Evolutionary conservation across 2,329 filamentous ascomycete species (phyloP).

Genomic region (Dactylellina parvicollis): DNA sequence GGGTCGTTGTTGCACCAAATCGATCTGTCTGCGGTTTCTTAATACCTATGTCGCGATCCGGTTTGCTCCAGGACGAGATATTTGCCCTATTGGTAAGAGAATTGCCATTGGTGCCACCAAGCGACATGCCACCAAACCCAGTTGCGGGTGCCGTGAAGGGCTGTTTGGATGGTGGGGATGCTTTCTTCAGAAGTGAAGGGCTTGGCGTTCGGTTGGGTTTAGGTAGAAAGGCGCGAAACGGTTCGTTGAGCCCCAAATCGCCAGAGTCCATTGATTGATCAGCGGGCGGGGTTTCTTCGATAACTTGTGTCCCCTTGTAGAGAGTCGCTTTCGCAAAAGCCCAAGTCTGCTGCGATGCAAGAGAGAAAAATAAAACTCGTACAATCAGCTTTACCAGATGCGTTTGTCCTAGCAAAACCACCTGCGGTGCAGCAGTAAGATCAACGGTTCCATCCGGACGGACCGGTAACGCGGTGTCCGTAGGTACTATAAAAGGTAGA

Average conservation of each 20-base stretch:
- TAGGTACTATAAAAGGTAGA: conserved; percentile 5
- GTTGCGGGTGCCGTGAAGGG: not conserved
- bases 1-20: conserved; percentile 47
- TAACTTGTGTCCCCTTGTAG: conserved; percentile 26
- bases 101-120: conserved; percentile 9
- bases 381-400: conserved; percentile 33
- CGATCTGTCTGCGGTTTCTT: conserved; percentile 28
- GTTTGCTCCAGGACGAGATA: conserved; percentile 36
- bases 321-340: conserved; percentile 32
- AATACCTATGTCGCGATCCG: conserved; percentile 29
- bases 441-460: conserved; percentile 20
- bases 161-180: not conserved
- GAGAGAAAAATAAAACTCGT: conserved; percentile 33
- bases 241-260: conserved; percentile 34
- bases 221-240: conserved; percentile 20
- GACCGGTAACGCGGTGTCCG: conserved; percentile 30
- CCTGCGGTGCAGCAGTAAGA: not conserved
- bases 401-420: not conserved
- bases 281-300: not conserved
- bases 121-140: conserved; percentile 47
- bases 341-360: conserved; percentile 48
- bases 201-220: conserved; percentile 11
- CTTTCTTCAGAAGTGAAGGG: not conserved
- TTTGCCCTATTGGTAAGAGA: conserved; percentile 22
- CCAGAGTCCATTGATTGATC: conserved; percentile 19